Base-by-base conservation (phyloP, 805 yeast species). In the Ogataea parapolymorpha region DNA sequence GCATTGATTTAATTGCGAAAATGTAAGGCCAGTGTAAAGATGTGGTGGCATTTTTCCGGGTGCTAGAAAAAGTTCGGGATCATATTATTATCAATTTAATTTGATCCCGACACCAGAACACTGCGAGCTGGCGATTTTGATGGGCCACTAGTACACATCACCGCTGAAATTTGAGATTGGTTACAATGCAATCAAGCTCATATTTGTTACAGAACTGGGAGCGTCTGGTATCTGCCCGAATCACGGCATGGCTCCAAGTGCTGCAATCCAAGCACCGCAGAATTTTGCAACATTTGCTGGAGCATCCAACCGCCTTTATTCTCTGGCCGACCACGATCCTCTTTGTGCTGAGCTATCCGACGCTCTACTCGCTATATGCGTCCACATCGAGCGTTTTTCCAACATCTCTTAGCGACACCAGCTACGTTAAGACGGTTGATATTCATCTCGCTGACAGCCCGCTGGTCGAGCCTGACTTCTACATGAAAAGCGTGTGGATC, bases 301-400 rank as follows among this genome's bases (percentile, higher is more conserved):
- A 49, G 45, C 59, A 61, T 29, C 77, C 76, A 5, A 52, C 66
- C 22, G 49, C 56, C 3, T 72, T 64, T 50, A 77, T 77, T 20
- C 61, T 78, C 8, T 62, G 72, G 65, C 80, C 82, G 1, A 62
- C 72, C 3, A 54, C 77, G 3, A 41, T 74, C 2, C 66, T 70
- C 7, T 71, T 77, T 42, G 56, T 72, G 4, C 43, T 77, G 16
- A 65, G 79, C 8, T 77, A 75, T 49, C 79, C 80, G 2, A 55
- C 78, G 0, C 50, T 77, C 10, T 68, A 70, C 49, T 48, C 69
- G 10, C 38, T 66, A 3, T 57, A 54, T 35, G 52, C 61, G n/a
- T 49, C 61, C 10, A 53, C 65, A 5, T 52, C 49, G 8, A 26
- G 41, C 23, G 26, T 43, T 4, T 37, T 42, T 27, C 33, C 34